phyloP scores from a whole-genome alignment of 2,329 filamentous ascomycete species.

The Zalaria obscura region DNA sequence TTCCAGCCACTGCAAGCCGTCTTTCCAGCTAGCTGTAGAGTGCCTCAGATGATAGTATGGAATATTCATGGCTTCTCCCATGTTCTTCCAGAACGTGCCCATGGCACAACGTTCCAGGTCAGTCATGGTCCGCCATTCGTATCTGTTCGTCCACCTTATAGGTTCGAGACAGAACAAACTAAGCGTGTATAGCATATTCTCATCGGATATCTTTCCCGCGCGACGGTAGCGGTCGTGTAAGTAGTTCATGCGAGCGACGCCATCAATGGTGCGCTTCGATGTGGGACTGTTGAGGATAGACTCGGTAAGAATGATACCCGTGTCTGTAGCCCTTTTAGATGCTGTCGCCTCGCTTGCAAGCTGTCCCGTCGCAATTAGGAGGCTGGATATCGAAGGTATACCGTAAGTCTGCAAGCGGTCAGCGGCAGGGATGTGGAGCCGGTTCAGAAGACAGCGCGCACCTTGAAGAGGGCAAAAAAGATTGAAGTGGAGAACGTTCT shows the following conservation, averaged over 20 bases:
- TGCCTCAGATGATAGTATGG: constrained; percentile 32
- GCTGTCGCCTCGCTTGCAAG: constrained; percentile 12
- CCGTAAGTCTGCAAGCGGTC: constrained; percentile 6
- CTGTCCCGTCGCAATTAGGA: constrained; percentile 6
- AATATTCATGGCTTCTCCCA: constrained; percentile 61
- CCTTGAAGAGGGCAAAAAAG: constrained; percentile 4
- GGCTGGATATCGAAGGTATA: constrained; percentile 5
- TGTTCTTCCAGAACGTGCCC: constrained; percentile 55
- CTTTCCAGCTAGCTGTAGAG: constrained; percentile 24
- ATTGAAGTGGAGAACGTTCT: constrained; percentile 2
- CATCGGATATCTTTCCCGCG: constrained; percentile 44
- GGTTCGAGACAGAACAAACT: constrained; percentile 53
- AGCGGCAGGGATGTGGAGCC: neutral
- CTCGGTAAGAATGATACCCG: constrained; percentile 34
- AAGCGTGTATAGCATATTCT: constrained; percentile 53
- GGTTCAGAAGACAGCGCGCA: neutral
- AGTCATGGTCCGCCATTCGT: constrained; percentile 56
- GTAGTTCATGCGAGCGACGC: constrained; percentile 50
- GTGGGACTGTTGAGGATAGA: constrained; percentile 29
- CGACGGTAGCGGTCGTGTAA: constrained; percentile 44
- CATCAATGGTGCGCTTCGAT: constrained; percentile 28
- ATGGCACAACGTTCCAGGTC: constrained; percentile 52
- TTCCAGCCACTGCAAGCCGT: constrained; percentile 39
- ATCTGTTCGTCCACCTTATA: constrained; percentile 45
- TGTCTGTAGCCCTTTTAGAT: constrained; percentile 40